Evolutionary conservation across 192 early-diverging fungal species (phyloP), one percentile per base, ranked within the genome.

Genomic region (Coemansia sp.): DNA sequence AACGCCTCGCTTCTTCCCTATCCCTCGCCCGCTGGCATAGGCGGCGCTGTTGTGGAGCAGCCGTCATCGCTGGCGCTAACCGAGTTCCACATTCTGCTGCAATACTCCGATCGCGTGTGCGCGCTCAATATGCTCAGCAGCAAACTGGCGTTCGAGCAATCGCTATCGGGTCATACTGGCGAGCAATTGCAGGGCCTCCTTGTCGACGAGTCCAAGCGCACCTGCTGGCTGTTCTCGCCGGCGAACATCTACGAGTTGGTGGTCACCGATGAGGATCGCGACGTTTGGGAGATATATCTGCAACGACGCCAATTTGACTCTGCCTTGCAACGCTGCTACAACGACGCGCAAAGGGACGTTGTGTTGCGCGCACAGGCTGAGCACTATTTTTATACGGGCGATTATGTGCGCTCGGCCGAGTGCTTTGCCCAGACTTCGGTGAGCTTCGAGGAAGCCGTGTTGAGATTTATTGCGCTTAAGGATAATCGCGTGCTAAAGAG

Each of bases 151-250:
- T 97, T 88, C 71, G 94, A 96, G 50, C 94, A 95, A 58, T 48
- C 77, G 19, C 90, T 97, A 66, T 66, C 70, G 37, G 83, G 76
- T 32, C 66, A 73, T 27, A 12, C 34, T 6, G 86, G 83, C 12
- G 92, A 95, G 64, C 69, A 70, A 9, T 85, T 93, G 7, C 75
- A 89, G 39, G 89, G 86, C 0, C 80, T 98, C 72, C 82, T 85
- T 0, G 87, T 91, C 4, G 98, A 98, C 69, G 82, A 78, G 36
- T 70, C 86, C 14, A 92, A 93, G 67, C 88, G 89, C 62, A 97
- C 96, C 1, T 95, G 89, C 65, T 99, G 98, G 98, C 82, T 98
- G 29, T 93, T 88, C 44, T 97, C 95, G 5, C 90, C 89, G n/a
- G 64, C 78, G 11, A 84, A 90, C 3, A 87, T 99, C 38, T 93